A percentile compares a stretch with the other conserved stretches of the same genome.
These are phyloP conservation scores for Pneumocystis sp. DNA, from an alignment of 1,139 yeast species.

Conservation along the genomic window DNA sequence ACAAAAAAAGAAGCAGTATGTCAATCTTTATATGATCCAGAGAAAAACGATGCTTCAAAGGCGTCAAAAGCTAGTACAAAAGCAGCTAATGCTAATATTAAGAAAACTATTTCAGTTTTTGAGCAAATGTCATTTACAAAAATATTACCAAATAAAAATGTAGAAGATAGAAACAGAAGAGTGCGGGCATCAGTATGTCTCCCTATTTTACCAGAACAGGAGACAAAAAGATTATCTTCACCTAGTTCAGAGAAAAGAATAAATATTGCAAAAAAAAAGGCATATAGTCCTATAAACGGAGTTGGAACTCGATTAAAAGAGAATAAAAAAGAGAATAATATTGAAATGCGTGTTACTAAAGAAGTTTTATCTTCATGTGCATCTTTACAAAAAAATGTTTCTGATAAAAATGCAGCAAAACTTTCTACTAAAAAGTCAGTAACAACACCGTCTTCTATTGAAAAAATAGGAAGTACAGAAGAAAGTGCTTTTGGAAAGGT, in stretches of 20 bases:
- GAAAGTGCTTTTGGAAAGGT: background rate
- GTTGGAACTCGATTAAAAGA: background rate
- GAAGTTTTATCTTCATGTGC: background rate
- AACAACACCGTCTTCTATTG: background rate
- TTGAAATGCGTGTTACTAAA: background rate
- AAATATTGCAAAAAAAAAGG: background rate
- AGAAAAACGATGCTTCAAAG: background rate
- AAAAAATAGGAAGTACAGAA: background rate
- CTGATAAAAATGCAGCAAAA: background rate
- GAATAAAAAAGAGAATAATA: too few species aligned
- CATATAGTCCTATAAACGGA: too few species aligned
- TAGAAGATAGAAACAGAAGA: background rate
- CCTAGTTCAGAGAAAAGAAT: background rate
- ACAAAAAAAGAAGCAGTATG: background rate
- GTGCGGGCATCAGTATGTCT: background rate
- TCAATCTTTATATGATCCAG: background rate
- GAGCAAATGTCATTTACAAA: background rate
- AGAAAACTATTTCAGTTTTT: background rate
- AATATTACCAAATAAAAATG: background rate
- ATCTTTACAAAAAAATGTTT: background rate
- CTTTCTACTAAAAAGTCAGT: background rate
- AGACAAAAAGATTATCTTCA: background rate
- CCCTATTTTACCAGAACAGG: background rate
- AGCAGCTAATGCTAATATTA: background rate
- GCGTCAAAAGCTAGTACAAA: background rate